phyloP scores from a whole-genome alignment of 345 rosid genomes.

The Eucalyptus globulus region DNA sequence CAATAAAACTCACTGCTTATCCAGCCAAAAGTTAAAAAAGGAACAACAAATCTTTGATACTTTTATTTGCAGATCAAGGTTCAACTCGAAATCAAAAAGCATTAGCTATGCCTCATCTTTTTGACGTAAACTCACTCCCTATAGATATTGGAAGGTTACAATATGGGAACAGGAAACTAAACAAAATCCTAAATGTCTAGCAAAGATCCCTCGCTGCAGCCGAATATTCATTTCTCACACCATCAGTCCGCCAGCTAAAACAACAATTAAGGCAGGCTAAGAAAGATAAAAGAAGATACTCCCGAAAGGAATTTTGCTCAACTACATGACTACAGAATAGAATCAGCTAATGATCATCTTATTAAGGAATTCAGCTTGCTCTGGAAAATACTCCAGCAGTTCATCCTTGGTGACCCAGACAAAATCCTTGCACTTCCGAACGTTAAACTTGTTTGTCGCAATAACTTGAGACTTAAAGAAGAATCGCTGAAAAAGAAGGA shows the following conservation, averaged over 20 bases:
- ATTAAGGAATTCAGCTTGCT: conserved; percentile 53
- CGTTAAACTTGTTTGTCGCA: conserved; percentile 51
- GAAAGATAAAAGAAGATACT: neutral
- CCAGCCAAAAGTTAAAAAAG: neutral
- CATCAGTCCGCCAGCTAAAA: neutral
- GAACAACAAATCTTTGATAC: neutral
- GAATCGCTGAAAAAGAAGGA: conserved; percentile 43
- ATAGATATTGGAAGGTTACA: neutral
- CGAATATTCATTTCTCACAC: neutral
- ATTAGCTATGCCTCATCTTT: neutral
- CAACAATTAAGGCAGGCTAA: neutral
- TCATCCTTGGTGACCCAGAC: conserved; percentile 97
- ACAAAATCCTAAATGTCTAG: neutral
- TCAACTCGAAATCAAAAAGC: neutral
- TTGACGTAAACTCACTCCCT: neutral
- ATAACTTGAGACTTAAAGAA: conserved; percentile 91
- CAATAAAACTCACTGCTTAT: neutral
- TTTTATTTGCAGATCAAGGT: neutral
- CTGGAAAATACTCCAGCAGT: conserved; percentile 72
- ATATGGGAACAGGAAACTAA: neutral
- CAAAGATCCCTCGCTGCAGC: neutral
- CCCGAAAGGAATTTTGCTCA: neutral
- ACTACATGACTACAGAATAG: neutral
- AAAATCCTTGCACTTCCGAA: conserved; percentile 64
- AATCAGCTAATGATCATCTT: conserved; percentile 86